Conservation (phyloP, 2,329 filamentous ascomycete genomes). For the Didymella keratinophila region DNA sequence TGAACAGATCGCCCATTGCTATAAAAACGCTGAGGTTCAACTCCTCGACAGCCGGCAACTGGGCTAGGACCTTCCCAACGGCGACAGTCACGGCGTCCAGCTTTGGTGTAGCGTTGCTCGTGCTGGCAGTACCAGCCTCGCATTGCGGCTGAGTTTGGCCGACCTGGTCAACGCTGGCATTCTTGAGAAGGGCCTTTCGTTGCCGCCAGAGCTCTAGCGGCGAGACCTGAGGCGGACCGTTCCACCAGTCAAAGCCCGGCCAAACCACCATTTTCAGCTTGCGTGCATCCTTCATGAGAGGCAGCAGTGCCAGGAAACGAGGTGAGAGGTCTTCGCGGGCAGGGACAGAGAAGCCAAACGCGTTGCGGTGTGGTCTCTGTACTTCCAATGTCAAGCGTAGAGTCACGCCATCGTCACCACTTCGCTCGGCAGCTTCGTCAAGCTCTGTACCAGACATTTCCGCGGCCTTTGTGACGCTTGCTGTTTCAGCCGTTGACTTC, state of each 20-base stretch:
- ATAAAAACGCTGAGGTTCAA: slow-evolving; percentile 35
- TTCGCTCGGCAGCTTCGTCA: slow-evolving; percentile 34
- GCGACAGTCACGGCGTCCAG: slow-evolving; percentile 32
- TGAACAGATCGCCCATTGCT: slow-evolving; percentile 27
- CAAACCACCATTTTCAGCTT: slow-evolving; percentile 38
- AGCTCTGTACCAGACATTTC: slow-evolving; percentile 23
- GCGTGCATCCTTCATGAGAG: slow-evolving; percentile 26
- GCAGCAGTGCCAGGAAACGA: slow-evolving; percentile 36
- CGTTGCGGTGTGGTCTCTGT: slow-evolving; percentile 22
- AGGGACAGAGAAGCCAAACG: slow-evolving; percentile 33
- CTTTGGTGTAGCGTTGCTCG: slow-evolving; percentile 1
- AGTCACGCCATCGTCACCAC: slow-evolving; percentile 26
- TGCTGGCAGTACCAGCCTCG: background rate
- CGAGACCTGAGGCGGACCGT: slow-evolving; percentile 6
- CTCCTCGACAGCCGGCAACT: slow-evolving; percentile 38
- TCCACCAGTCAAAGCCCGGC: slow-evolving; percentile 40
- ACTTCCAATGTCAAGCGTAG: slow-evolving; percentile 40
- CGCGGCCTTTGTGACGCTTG: slow-evolving; percentile 21
- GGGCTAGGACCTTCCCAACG: slow-evolving; percentile 31
- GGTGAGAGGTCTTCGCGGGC: slow-evolving; percentile 36
- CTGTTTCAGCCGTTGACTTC: background rate
- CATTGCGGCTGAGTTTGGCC: slow-evolving; percentile 14
- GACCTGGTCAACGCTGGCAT: slow-evolving; percentile 18
- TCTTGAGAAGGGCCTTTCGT: slow-evolving; percentile 19
- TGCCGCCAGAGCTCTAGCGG: slow-evolving; percentile 15